Base-by-base conservation (phyloP, 225 moss, liverwort and hornwort genomes). In the Thuidium tamariscinum region DNA sequence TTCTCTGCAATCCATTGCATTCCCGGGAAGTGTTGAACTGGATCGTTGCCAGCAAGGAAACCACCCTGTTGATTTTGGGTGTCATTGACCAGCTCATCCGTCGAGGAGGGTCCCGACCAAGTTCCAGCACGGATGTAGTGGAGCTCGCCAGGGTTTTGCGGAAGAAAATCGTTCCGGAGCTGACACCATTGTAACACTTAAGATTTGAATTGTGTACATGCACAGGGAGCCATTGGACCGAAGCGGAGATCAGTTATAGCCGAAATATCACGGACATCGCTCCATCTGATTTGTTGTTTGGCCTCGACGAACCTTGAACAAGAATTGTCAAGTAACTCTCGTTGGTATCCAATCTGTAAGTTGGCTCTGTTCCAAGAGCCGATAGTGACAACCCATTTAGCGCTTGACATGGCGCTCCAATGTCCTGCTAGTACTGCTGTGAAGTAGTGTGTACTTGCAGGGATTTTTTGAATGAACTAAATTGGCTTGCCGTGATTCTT, bases 81-180 rank as follows among this genome's bases (percentile, higher is more conserved):
- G 94, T 92, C 39, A 89, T 86, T 54, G 95, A 94, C 82, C 91
- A 92, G 84, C 86, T 97, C 77, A 88, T 95, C 76, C 89, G 80
- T 44, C 91, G 94, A 88, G 92, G 94, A 87, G 87, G 88, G 44
- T 88, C 93, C 60, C 86, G 76, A 36, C 70, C 87, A 84, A 82
- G 85, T 21, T 86, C 84, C 44, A 86, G 72, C 44, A 69, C 87
- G 36, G 97, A 96, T 81, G 76, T 92, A 51, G 89, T 89, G 39
- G 96, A 97, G 88, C 96, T 96, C 66, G 96, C 92, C 36, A 95
- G 86, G 85, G 91, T 87, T 44, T 84, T 97, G 84, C 95, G 92
- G 77, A 93, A 85, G 79, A 89, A 89, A 86, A 88, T 96, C 57
- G 67, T 94, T 80, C 84, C 84, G 64, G 89, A 89, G 89, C 86